These are phyloP conservation scores for Suillus cothurnatus DNA, from an alignment of 768 basidiomycete genomes.

Conservation along the genomic window DNA sequence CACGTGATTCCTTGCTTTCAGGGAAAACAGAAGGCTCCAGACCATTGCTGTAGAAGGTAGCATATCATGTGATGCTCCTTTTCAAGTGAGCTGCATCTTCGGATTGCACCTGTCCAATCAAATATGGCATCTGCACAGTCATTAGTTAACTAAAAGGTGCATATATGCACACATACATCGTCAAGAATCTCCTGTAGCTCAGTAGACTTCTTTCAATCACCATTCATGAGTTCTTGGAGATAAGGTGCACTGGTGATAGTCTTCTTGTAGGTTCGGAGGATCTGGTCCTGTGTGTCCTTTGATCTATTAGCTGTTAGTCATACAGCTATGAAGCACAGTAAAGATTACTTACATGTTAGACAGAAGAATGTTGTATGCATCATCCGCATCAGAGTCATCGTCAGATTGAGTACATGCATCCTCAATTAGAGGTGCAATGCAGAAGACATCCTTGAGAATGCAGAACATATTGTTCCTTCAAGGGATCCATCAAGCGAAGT, in stretches of 20 bases:
- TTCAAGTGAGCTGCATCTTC: not conserved
- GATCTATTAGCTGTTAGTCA: not conserved
- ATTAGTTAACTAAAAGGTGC: not conserved
- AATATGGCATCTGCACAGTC: not conserved
- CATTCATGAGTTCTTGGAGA: not conserved
- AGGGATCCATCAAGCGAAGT: slow-evolving; percentile 1
- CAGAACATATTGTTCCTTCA: not conserved
- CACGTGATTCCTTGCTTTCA: not conserved
- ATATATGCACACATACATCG: not conserved
- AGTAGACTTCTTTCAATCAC: not conserved
- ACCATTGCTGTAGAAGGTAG: not conserved
- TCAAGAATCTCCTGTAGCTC: not conserved
- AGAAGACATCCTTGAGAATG: not conserved
- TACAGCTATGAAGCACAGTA: not conserved
- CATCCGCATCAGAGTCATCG: not conserved
- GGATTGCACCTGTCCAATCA: not conserved
- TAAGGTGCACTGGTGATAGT: not conserved
- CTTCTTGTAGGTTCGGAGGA: not conserved
- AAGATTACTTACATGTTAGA: not conserved
- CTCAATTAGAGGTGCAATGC: not conserved
- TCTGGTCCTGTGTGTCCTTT: not conserved
- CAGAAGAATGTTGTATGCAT: not conserved
- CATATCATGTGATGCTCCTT: not conserved
- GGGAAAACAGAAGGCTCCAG: not conserved
- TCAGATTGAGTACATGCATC: not conserved